These are phyloP conservation scores for Pleurotus sapidus DNA, from an alignment of 768 basidiomycete genomes.

Conservation along the genomic window DNA sequence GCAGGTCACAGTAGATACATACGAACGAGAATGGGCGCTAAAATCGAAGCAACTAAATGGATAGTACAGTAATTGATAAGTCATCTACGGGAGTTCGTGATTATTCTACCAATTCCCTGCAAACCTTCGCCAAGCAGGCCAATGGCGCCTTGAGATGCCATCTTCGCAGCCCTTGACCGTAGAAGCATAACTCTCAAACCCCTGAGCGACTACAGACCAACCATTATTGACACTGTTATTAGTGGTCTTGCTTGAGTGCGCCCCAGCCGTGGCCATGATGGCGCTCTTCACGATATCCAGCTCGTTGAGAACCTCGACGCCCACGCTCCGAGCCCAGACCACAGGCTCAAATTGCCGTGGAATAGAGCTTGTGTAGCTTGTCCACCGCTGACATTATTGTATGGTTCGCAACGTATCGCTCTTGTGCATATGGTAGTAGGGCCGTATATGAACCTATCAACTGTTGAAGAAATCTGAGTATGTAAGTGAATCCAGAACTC, in stretches of 20 bases:
- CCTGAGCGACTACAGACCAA: not conserved
- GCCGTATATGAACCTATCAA: conserved; percentile 68
- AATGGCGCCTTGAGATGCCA: not conserved
- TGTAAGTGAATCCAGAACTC: conserved; percentile 18
- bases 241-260: conserved; percentile 13
- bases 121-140: not conserved
- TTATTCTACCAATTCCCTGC: not conserved
- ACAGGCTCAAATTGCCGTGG: conserved; percentile 60
- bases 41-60: no score
- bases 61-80: no score
- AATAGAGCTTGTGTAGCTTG: conserved; percentile 87
- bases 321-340: conserved; percentile 86
- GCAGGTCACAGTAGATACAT: not conserved
- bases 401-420: conserved; percentile 87
- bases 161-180: not conserved
- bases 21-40: no score
- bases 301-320: conserved; percentile 91
- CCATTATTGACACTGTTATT: conserved; percentile 1
- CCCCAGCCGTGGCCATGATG: conserved; percentile 78
- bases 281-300: conserved; percentile 78
- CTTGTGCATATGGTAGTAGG: conserved; percentile 72
- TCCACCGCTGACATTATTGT: conserved; percentile 80
- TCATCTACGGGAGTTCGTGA: not conserved
- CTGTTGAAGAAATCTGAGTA: not conserved
- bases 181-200: not conserved